Evolutionary conservation across 345 rosid genomes (phyloP), one percentile per base, ranked within the genome.

Genomic region (Salix purpurea): DNA sequence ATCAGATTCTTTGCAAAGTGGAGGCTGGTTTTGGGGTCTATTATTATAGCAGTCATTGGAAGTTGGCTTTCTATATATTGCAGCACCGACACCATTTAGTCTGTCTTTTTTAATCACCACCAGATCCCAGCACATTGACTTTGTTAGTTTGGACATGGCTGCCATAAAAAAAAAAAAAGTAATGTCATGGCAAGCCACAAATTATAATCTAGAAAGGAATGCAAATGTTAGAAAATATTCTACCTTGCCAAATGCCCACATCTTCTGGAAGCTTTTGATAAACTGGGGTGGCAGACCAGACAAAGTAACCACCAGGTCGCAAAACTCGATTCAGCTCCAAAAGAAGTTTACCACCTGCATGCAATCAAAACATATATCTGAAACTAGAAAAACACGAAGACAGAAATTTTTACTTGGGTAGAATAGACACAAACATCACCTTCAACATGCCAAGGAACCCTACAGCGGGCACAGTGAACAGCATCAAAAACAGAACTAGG

Each of bases 401-500:
- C 1, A 23, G 24, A 16, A 81, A 14, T 34, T 28, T 58, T 7
- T 18, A 21, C 66, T 71, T 11, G 54, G 36, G 7, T 14, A 19
- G 40, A 73, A 71, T 39, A 3, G 74, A 44, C 15, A 44, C 15
- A n/a, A 52, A 30, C 7, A 65, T 65, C 69, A 93, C 99, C 99
- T 90, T 96, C 99, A 73, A 92, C 90, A 80, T 96, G 99, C 99
- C 99, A 96, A 52, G 99, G 99, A 18, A 96, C 99, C 78, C 99
- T 91, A 80, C 99, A 96, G 39, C 97, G 94, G 56, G 99, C 99
- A 83, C 99, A 96, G 85, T 92, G 98, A 76, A 96, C 94, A 60
- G 83, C 75, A 89, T 96, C 99, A 70, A 94, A 96, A 74, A 91
- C 98, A 86, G 85, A 83, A 76, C 91, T 90, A 18, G 99, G 99